Evolutionary conservation across 345 rosid species (phyloP), one percentile per base, ranked within the genome.

Genomic region (Tarenaya hassleriana): DNA sequence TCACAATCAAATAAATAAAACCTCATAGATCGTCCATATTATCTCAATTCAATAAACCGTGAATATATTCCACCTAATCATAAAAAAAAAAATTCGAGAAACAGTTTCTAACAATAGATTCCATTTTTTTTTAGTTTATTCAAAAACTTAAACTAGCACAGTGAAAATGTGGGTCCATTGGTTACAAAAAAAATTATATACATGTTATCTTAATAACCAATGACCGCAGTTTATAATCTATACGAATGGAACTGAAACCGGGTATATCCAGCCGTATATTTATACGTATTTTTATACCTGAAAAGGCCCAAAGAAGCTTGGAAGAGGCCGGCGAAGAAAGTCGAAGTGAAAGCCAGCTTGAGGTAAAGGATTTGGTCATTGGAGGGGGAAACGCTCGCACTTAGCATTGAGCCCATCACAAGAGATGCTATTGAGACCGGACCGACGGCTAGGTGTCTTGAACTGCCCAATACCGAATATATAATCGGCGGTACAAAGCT

Each of bases 381-480:
- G 32, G 38, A 73, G 31, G 74, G 73, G 11, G 97, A 80, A 57
- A 86, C 94, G 15, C 77, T 69, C 57, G 80, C 95, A 48, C 82
- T 77, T 6, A 94, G 68, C 99, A 88, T 88, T 52, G 97, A 81
- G 0, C 97, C 99, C 97, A 94, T 88, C 47, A 94, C 91, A 49
- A 94, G 67, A 35, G 99, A 94, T 57, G 99, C 91, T 55, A 88
- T 88, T 2, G 99, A 94, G 56, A 88, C 97, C 24, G 99, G 99
- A 59, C 99, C 99, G 29, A 94, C 95, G 3, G 74, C 99, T 10
- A 94, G 81, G 55, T 94, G 97, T 47, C 65, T 75, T 16, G 99
- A 94, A 74, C 99, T 94, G 37, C 99, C 99, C 10, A 94, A 79
- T 27, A 86, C 61, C 13, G 97, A 70, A 64, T 94, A 94, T 43